Base-by-base conservation (phyloP, 2,329 filamentous ascomycete species). In the Ophiocordyceps unilateralis region DNA sequence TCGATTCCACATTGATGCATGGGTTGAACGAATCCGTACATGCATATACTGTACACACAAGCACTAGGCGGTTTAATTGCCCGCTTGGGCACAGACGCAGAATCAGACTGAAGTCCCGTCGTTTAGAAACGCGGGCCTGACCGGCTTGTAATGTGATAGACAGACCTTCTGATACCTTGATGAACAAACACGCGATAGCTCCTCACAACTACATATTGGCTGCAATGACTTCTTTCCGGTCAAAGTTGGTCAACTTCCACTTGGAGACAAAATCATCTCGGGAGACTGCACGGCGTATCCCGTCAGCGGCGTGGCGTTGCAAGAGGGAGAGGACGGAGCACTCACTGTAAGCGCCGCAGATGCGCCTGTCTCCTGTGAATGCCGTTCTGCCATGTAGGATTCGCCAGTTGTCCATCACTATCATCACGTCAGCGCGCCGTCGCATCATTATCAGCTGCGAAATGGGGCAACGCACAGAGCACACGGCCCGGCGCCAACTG, bases 341-440 rank as follows among this genome's bases (percentile, higher is more conserved):
- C 81, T 70, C 65, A 87, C 85, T 81, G 54, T 96, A 96, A 10
- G 76, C 89, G 46, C 91, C 91, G 59, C 88, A 95, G 55, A 98
- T 83, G 50, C 88, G 78, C 50, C 91, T 70, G 55, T 82, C 77
- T 1, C 91, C 91, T 6, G 78, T 81, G 55, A 96, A 98, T 0
- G 75, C 75, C 42, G 78, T 78, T 51, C 91, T 70, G 1, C 89
- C 91, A 60, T 98, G 91, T 51, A 96, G 64, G 28, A 95, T 82
- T 46, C 91, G 74, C 87, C 89, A 95, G 55, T 98, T 96, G 57
- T 98, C 85, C 59, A 98, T 95, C 40, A 96, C 83, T 83, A 51
- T 11, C 32, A 6, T 17, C 28, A 19, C 41, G 40, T 44, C 26
- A 43, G 43, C 23, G 21, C 38, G 2, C 11, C 14, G 17, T 4